Base-by-base conservation (phyloP, 148 eudicot species). In the Fagopyrum homotropicum region DNA sequence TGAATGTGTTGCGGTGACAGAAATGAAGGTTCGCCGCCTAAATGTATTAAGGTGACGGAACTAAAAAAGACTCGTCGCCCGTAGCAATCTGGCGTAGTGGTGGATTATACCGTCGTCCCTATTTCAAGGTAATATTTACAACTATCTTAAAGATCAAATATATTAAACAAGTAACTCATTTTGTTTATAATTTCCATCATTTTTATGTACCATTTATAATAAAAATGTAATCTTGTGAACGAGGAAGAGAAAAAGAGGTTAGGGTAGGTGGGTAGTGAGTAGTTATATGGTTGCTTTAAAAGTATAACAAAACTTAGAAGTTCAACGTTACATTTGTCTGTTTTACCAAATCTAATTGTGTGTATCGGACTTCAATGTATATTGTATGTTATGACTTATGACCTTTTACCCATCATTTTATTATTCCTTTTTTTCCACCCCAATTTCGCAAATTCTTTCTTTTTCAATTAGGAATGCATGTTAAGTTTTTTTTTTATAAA, bases 251-350 rank as follows among this genome's bases (percentile, higher is more conserved):
- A 11, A 3, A 40, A 35, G 46, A 66, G 19, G 9, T 66, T 40
- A 66, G 47, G 47, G 47, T 66, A 66, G 71, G 71, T 66, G 71
- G 9, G 9, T 66, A 14, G 2, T 15, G 35, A 66, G 71, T 66
- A 35, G 71, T 66, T 66, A 66, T 40, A 43, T 35, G n/a, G 71
- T 66, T 66, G 71, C 71, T 66, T 35, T 66, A 35, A 8, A 66
- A 66, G 46, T 4, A 14, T 66, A 40, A 64, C 45, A 64, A 64
- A 66, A 61, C 68, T 43, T 66, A 35, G 19, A 43, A 40, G 71
- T 66, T 66, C 71, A 66, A 66, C 71, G 71, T 66, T 66, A 66
- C 47, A 66, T 66, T 66, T 66, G 71, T 40, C 71, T 35, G 71
- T 40, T 64, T 63, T 63, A 63, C 69, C 69, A 63, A 63, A 63